Evolutionary conservation across 768 basidiomycete species (phyloP).

Genomic region (Tricholoma bakamatsutake): DNA sequence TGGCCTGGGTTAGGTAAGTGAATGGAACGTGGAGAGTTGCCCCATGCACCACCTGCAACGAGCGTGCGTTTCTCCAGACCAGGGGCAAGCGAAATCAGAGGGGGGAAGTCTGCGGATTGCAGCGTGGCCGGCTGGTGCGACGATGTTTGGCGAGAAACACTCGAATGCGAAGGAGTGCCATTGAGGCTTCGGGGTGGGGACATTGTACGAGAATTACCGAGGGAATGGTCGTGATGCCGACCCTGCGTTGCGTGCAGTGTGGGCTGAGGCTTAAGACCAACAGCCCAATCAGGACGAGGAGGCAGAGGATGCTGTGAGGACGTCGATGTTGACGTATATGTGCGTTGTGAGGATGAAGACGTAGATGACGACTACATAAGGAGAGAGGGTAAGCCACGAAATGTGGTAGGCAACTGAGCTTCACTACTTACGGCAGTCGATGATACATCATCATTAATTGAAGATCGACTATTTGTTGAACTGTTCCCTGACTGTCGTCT

Average conservation of each 20-base stretch:
- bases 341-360: slow-evolving; percentile 74
- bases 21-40: slow-evolving; percentile 48
- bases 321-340: slow-evolving; percentile 67
- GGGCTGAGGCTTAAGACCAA: slow-evolving; percentile 73
- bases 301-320: slow-evolving; percentile 77
- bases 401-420: slow-evolving; percentile 1
- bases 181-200: slow-evolving; percentile 33
- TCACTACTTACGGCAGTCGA: slow-evolving; percentile 63
- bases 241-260: slow-evolving; percentile 47
- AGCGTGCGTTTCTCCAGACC: slow-evolving; percentile 48
- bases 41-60: slow-evolving; percentile 64
- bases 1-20: slow-evolving; percentile 34
- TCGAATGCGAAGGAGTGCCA: slow-evolving; percentile 27
- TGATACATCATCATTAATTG: slow-evolving; percentile 64
- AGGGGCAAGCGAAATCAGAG: slow-evolving; percentile 42
- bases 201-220: slow-evolving; percentile 32
- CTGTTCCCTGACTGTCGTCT: slow-evolving; percentile 50
- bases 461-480: slow-evolving; percentile 49
- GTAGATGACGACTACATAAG: slow-evolving; percentile 58
- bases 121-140: slow-evolving; percentile 38
- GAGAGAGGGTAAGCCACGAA: slow-evolving; percentile 8
- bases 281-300: slow-evolving; percentile 84
- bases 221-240: slow-evolving; percentile 49
- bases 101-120: slow-evolving; percentile 58
- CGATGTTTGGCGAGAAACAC: slow-evolving; percentile 19